A percentile compares a stretch with the other conserved stretches of the same genome.
Evolutionary conservation across 768 basidiomycete species (phyloP).

Genomic region (Psilocybe cyanescens): DNA sequence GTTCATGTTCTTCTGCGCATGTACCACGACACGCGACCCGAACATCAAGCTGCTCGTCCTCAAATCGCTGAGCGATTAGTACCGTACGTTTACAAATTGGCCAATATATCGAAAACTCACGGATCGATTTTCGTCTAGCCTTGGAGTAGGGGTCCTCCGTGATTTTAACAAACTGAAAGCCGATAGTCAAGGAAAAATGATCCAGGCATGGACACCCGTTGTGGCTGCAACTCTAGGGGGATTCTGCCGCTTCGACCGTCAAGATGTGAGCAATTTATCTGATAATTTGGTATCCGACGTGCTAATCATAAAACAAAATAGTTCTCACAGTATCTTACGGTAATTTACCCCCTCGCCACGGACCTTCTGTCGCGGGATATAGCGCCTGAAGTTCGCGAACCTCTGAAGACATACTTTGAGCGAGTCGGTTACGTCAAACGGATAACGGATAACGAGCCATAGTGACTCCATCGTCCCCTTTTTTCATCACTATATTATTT

Average conservation of each 20-base stretch:
- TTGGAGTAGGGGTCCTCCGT: conserved; percentile 85
- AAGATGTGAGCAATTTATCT: conserved; percentile 64
- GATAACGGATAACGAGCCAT: conserved; percentile 64
- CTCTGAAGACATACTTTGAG: conserved; percentile 78
- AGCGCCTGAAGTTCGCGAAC: conserved; percentile 79
- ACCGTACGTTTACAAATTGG: conserved; percentile 52
- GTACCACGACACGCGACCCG: conserved; percentile 91
- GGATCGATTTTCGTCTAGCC: conserved; percentile 44
- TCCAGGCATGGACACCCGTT: conserved; percentile 98
- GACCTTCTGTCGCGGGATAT: conserved; percentile 85
- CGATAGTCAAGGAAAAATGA: conserved; percentile 94
- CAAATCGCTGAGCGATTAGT: conserved; percentile 77
- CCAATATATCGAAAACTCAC: conserved; percentile 1
- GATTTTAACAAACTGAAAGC: conserved; percentile 90
- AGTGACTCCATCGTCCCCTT: conserved; percentile 35
- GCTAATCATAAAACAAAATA: conserved; percentile 32
- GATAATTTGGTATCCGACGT: background rate
- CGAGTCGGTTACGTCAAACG: conserved; percentile 77
- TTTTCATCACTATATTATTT: conserved; percentile 12
- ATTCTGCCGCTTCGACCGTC: conserved; percentile 87
- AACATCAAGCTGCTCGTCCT: conserved; percentile 82
- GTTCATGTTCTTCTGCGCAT: conserved; percentile 91
- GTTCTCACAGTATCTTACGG: conserved; percentile 88
- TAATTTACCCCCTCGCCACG: conserved; percentile 88
- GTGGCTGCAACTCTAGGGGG: conserved; percentile 94